A percentile compares a stretch with the other conserved stretches of the same genome.
These are phyloP conservation scores for Tuber indicum DNA, from an alignment of 495 filamentous ascomycete genomes.

Conservation along the genomic window DNA sequence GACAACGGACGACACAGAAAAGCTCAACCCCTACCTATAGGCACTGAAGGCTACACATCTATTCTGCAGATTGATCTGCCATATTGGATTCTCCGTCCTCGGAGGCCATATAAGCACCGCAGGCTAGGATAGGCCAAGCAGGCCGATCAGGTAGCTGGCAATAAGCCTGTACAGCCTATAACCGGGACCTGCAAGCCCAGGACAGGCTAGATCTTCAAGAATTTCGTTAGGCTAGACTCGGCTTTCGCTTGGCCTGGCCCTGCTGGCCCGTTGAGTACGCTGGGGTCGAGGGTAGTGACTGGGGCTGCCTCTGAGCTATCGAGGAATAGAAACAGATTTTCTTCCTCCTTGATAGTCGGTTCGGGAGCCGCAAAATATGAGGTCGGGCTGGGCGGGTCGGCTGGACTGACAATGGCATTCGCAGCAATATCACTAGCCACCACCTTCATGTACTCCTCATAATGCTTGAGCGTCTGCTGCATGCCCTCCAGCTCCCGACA, in stretches of 20 bases:
- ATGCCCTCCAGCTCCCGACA: slow-evolving; percentile 60
- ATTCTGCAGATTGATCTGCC: slow-evolving; percentile 99
- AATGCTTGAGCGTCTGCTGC: slow-evolving; percentile 54
- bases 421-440: slow-evolving; percentile 34
- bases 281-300: slow-evolving; percentile 49
- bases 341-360: background rate
- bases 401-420: slow-evolving; percentile 1
- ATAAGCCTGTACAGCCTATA: too few relatives aligned
- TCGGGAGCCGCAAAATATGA: background rate
- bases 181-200: too few relatives aligned
- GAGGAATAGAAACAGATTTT: background rate
- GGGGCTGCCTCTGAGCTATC: background rate
- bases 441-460: slow-evolving; percentile 44
- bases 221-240: too few relatives aligned
- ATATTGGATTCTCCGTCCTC: slow-evolving; percentile 66
- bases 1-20: too few relatives aligned
- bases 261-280: too few relatives aligned
- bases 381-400: slow-evolving; percentile 15
- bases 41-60: slow-evolving; percentile 99
- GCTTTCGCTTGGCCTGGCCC: too few relatives aligned
- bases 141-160: too few relatives aligned
- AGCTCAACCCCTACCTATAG: slow-evolving; percentile 42
- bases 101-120: slow-evolving; percentile 17
- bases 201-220: too few relatives aligned
- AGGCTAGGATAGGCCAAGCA: too few relatives aligned